Evolutionary conservation across 257 asterid species (phyloP).

Genomic region (Salvia miltiorrhiza): DNA sequence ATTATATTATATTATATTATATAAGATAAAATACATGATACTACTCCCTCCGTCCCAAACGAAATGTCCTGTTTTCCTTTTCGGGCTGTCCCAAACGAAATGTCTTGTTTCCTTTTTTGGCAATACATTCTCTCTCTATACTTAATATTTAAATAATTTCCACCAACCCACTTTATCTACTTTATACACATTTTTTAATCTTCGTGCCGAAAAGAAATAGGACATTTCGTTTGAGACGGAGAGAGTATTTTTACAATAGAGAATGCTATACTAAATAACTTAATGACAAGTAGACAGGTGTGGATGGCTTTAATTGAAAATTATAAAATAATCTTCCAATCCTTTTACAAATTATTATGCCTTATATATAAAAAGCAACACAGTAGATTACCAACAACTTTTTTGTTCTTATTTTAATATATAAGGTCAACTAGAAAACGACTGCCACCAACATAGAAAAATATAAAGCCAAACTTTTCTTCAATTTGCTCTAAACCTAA

Average conservation of each 20-base stretch:
- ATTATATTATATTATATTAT: too few species aligned
- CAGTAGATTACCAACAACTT: slow-evolving; percentile 32
- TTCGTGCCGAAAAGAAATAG: too few species aligned
- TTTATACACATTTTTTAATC: too few species aligned
- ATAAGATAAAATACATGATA: not conserved
- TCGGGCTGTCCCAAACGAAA: too few species aligned
- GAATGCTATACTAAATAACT: not conserved
- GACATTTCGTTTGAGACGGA: too few species aligned
- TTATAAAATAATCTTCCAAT: slow-evolving; percentile 7
- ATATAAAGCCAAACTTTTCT: slow-evolving; percentile 23
- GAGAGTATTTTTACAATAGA: not conserved
- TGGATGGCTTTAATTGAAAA: slow-evolving; percentile 18
- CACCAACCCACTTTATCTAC: too few species aligned
- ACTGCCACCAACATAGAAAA: slow-evolving; percentile 37
- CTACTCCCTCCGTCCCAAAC: too few species aligned
- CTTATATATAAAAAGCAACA: slow-evolving; percentile 10
- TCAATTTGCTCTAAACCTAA: slow-evolving; percentile 31
- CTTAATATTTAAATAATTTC: too few species aligned
- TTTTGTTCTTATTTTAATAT: slow-evolving; percentile 25
- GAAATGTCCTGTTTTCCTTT: too few species aligned
- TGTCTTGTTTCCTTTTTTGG: too few species aligned
- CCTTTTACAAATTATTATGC: slow-evolving; percentile 8
- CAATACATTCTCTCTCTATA: too few species aligned
- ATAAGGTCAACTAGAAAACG: slow-evolving; percentile 46
- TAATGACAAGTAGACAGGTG: slow-evolving; percentile 3